Conservation (phyloP, 2,329 filamentous ascomycete genomes). For the Cordyceps fumosorosea region DNA sequence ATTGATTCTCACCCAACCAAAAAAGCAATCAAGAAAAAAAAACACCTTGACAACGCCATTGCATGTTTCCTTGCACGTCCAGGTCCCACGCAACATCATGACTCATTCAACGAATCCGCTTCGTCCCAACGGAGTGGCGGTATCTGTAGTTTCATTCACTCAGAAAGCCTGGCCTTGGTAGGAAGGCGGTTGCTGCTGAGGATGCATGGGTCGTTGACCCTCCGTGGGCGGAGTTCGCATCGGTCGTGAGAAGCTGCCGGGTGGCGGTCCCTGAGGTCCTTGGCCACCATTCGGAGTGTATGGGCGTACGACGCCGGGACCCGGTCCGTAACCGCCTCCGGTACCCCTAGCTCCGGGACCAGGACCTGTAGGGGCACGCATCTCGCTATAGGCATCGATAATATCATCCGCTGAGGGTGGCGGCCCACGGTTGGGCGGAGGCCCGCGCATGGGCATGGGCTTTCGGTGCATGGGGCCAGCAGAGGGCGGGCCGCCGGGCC, state of each 20-base stretch:
- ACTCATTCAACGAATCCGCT: constrained; percentile 2
- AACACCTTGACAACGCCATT: constrained; percentile 1
- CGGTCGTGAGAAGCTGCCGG: constrained; percentile 27
- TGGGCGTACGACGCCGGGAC: constrained; percentile 9
- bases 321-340: constrained; percentile 73
- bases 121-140: too few relatives aligned
- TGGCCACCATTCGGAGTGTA: constrained; percentile 9
- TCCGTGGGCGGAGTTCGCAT: constrained; percentile 19
- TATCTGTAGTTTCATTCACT: background rate
- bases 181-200: constrained; percentile 16
- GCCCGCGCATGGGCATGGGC: constrained; percentile 13
- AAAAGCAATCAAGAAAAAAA: constrained; percentile 14
- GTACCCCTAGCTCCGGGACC: constrained; percentile 33
- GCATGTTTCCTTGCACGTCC: background rate
- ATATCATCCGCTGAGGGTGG: constrained; percentile 12
- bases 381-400: constrained; percentile 17
- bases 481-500: constrained; percentile 6
- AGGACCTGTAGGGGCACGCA: constrained; percentile 19
- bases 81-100: background rate
- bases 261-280: constrained; percentile 15
- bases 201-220: constrained; percentile 10
- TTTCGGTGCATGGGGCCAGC: constrained; percentile 4
- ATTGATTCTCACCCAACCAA: background rate
- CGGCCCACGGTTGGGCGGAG: constrained; percentile 8
- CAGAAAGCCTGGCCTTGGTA: constrained; percentile 34